phyloP scores from a whole-genome alignment of 176 grass and related monocot species.

The Paspalum vaginatum region DNA sequence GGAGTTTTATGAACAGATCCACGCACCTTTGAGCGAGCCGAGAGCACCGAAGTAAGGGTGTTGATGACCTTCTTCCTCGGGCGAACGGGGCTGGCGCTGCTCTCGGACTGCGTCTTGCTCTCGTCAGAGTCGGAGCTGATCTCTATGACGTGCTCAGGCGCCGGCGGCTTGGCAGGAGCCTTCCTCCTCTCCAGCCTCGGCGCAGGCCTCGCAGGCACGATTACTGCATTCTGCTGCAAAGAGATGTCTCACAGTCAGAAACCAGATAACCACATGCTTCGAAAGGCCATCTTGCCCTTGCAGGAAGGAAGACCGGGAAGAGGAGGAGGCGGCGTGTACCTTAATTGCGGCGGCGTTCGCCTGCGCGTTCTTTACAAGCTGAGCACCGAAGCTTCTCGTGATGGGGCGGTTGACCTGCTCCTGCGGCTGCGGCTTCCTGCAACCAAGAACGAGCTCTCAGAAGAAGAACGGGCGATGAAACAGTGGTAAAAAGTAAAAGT shows the following conservation, averaged over 20 bases:
- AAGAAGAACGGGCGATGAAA: neutral
- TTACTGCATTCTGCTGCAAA: conserved; percentile 31
- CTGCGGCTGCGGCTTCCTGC: conserved; percentile 44
- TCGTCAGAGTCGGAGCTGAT: conserved; percentile 53
- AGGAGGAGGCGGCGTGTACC: conserved; percentile 32
- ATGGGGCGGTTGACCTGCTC: conserved; percentile 44
- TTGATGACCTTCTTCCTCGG: conserved; percentile 75
- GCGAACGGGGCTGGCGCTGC: conserved; percentile 36
- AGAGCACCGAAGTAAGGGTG: conserved; percentile 77
- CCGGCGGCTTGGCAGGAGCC: conserved; percentile 46
- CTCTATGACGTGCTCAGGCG: conserved; percentile 54
- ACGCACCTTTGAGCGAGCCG: conserved; percentile 86
- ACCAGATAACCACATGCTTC: neutral
- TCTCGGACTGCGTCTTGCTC: conserved; percentile 33
- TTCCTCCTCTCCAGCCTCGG: conserved; percentile 52
- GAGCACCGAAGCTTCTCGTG: conserved; percentile 64
- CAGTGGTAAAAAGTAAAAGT: neutral
- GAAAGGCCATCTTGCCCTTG: neutral
- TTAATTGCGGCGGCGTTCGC: conserved; percentile 51
- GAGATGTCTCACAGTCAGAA: neutral
- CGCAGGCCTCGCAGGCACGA: conserved; percentile 39
- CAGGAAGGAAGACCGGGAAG: neutral
- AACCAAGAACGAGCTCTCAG: conserved; percentile 15
- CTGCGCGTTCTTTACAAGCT: conserved; percentile 69
- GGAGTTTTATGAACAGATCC: neutral